These are phyloP conservation scores for Euphorbia tirucalli DNA, from an alignment of 345 rosid genomes.

Conservation along the genomic window DNA sequence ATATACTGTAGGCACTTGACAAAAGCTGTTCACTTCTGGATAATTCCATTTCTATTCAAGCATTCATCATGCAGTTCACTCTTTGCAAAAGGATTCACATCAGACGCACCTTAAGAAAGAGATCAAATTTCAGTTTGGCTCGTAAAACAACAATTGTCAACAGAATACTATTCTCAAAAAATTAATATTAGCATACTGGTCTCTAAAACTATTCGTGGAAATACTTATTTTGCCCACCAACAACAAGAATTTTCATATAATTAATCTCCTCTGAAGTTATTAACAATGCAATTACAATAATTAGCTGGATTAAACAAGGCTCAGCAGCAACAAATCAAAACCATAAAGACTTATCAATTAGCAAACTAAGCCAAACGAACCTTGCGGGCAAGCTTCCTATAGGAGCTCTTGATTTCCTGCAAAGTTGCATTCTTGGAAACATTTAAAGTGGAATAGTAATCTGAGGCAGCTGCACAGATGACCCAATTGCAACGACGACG, in stretches of 20 bases:
- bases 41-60: not conserved
- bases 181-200: no score
- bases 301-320: not conserved
- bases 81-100: constrained; percentile 4
- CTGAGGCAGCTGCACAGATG: constrained; percentile 39
- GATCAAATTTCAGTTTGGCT: constrained; percentile 3
- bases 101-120: not conserved
- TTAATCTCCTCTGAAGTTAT: no score
- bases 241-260: no score
- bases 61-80: not conserved
- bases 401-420: constrained; percentile 77
- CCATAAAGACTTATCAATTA: not conserved
- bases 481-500: constrained; percentile 23
- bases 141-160: no score
- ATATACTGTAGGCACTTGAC: not conserved
- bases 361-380: constrained; percentile 30
- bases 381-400: constrained; percentile 88
- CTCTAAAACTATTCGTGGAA: no score
- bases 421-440: constrained; percentile 58
- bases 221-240: no score
- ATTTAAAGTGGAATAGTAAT: constrained; percentile 65
- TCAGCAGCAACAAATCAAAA: not conserved
- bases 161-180: no score
- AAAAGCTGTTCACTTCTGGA: constrained; percentile 2
- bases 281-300: not conserved